These are phyloP conservation scores for Echinosophora koreensis DNA, from an alignment of 306 rosid species.

Conservation along the genomic window DNA sequence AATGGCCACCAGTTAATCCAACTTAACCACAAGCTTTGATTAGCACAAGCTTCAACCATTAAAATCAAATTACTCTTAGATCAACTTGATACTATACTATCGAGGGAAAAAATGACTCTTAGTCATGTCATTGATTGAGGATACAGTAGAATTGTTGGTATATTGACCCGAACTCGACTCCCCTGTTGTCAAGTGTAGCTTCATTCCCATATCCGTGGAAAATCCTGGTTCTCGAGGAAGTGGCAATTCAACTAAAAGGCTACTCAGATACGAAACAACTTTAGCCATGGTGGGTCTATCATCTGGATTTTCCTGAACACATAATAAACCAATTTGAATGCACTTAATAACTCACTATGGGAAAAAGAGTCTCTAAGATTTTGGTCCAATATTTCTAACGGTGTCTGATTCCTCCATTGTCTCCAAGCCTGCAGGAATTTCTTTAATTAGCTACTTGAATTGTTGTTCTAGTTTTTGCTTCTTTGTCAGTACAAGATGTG, in stretches of 20 bases:
- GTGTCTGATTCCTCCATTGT: slow-evolving; percentile 46
- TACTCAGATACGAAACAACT: slow-evolving; percentile 29
- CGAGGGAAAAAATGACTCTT: slow-evolving; percentile 36
- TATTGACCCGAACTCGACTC: slow-evolving; percentile 19
- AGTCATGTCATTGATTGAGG: slow-evolving; percentile 44
- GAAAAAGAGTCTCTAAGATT: slow-evolving; percentile 35
- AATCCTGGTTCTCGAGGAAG: slow-evolving; percentile 41
- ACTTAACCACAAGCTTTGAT: too few relatives aligned
- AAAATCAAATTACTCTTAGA: too few relatives aligned
- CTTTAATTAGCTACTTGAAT: not conserved
- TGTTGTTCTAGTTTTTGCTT: not conserved
- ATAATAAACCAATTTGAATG: slow-evolving; percentile 43
- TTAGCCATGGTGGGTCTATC: slow-evolving; percentile 48
- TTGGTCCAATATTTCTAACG: slow-evolving; percentile 50
- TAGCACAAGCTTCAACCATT: too few relatives aligned
- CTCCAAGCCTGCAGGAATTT: slow-evolving; percentile 56
- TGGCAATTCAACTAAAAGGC: slow-evolving; percentile 34
- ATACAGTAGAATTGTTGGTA: slow-evolving; percentile 10
- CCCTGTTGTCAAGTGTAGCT: slow-evolving; percentile 3
- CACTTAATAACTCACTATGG: slow-evolving; percentile 44
- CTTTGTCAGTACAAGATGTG: not conserved
- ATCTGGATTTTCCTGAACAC: slow-evolving; percentile 44
- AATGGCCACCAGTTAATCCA: too few relatives aligned
- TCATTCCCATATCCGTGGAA: not conserved
- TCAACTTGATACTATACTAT: not conserved